Base-by-base conservation (phyloP, 495 filamentous ascomycete genomes). In the Penicillium riverlandense region DNA sequence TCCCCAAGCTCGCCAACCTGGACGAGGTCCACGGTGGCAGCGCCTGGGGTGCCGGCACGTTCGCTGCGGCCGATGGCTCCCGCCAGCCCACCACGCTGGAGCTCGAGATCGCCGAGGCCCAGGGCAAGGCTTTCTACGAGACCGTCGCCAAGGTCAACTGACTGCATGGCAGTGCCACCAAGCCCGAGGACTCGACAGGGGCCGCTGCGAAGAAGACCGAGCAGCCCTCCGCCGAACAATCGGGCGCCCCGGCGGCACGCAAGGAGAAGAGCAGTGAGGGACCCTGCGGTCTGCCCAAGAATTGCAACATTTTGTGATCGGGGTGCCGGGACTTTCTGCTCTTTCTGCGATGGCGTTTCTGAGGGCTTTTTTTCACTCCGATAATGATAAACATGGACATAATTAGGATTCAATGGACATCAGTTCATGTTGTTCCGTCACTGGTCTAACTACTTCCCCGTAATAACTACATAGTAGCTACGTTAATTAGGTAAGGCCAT, bases 21-120 rank as follows among this genome's bases (percentile, higher is more conserved):
- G 48, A 60, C 11, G 87, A 95, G 73, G 75, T 88, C 41, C 86
- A 84, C 62, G 92, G 92, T 55, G 94, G 92, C 30, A 77, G 74
- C 47, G 74, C 92, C 13, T 98, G 94, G 92, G 92, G 92, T 55
- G 91, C 92, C 31, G 92, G 92, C 61, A 96, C 92, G 39, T 90
- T 96, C 55, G 74, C 91, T 47, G 84, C 65, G 45, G 67, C 62
- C 47, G 84, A 94, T 40, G 92, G 92, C 54, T 85, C 84, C 36
- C 85, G 92, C 57, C 77, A 86, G 69, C 94, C 94, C 16, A 74
- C 74, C 13, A 67, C 65, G 7, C 69, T 73, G 43, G 94, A 99
- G 72, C 70, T 95, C 47, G 63, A 82, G 53, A 57, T 99, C 30
- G 92, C 94, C 43, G 74, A 70, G 41, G 75, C 69, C 50, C 92